A percentile compares a stretch with the other conserved stretches of the same genome.
phyloP scores from a whole-genome alignment of 768 basidiomycete species.

The Leccinum rimulosum region DNA sequence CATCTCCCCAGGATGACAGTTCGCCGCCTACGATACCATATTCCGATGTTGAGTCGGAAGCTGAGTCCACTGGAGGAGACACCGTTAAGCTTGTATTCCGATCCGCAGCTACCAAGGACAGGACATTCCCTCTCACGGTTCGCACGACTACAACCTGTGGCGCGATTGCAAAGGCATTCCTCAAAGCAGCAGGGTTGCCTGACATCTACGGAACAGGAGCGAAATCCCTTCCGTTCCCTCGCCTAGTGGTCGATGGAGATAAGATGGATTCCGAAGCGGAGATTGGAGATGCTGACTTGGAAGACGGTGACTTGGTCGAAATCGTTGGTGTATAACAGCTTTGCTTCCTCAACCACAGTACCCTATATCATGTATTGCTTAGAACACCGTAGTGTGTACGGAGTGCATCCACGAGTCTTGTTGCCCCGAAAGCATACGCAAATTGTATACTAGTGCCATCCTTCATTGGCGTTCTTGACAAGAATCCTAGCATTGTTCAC shows the following conservation, averaged over 20 bases:
- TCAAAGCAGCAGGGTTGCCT: slow-evolving; percentile 63
- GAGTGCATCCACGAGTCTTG: slow-evolving; percentile 2
- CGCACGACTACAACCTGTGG: slow-evolving; percentile 75
- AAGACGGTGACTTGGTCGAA: slow-evolving; percentile 80
- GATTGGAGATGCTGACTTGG: slow-evolving; percentile 68
- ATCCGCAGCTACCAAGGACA: slow-evolving; percentile 45
- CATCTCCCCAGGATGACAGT: slow-evolving; percentile 9
- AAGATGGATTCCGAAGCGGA: slow-evolving; percentile 55
- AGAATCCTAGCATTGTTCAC: slow-evolving; percentile 92
- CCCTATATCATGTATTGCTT: slow-evolving; percentile 1
- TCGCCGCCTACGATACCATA: slow-evolving; percentile 23
- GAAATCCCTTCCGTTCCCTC: slow-evolving; percentile 23
- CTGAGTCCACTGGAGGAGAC: slow-evolving; percentile 39
- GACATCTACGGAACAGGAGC: slow-evolving; percentile 48
- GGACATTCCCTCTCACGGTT: slow-evolving; percentile 63
- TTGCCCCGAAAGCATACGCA: not conserved
- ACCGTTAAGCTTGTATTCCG: slow-evolving; percentile 68
- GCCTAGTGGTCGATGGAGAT: slow-evolving; percentile 68
- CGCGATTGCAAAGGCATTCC: slow-evolving; percentile 70
- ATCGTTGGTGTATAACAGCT: slow-evolving; percentile 52
- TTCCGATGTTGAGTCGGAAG: slow-evolving; percentile 31
- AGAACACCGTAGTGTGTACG: not conserved
- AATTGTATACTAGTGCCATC: slow-evolving; percentile 36
- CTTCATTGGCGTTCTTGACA: slow-evolving; percentile 68
- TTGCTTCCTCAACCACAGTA: slow-evolving; percentile 1